These are phyloP conservation scores for Trichothecium roseum DNA, from an alignment of 2,329 filamentous ascomycete genomes.

Conservation along the genomic window DNA sequence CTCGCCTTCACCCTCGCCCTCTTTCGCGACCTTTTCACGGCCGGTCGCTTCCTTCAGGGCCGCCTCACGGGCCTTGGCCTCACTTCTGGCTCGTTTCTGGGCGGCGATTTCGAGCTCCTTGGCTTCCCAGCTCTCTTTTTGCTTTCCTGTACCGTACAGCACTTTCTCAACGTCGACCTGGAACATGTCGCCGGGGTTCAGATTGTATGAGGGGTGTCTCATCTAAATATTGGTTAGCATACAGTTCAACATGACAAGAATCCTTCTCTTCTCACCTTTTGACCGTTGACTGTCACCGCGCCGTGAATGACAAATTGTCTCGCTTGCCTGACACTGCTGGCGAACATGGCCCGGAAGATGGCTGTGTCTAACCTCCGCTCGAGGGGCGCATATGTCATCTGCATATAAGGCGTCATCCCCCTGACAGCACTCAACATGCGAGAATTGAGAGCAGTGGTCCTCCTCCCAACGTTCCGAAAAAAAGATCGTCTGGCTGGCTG, in stretches of 20 bases:
- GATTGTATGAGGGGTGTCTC: slow-evolving; percentile 79
- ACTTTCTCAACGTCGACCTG: slow-evolving; percentile 86
- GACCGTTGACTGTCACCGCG: slow-evolving; percentile 89
- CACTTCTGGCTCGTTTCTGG: slow-evolving; percentile 15
- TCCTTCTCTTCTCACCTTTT: slow-evolving; percentile 52
- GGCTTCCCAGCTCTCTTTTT: slow-evolving; percentile 34
- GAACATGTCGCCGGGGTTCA: slow-evolving; percentile 98
- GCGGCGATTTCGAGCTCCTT: slow-evolving; percentile 9
- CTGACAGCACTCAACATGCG: slow-evolving; percentile 17
- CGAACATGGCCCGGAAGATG: slow-evolving; percentile 86
- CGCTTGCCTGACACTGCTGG: slow-evolving; percentile 85
- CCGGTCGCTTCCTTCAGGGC: slow-evolving; percentile 10
- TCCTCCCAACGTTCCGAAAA: no score
- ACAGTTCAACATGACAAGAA: background rate
- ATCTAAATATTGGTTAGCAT: slow-evolving; percentile 46
- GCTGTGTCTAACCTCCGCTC: slow-evolving; percentile 91
- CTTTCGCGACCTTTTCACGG: slow-evolving; percentile 5
- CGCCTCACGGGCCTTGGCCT: slow-evolving; percentile 8
- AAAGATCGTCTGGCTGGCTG: slow-evolving; percentile 10
- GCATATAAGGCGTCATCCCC: slow-evolving; percentile 74
- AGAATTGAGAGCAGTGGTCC: no score
- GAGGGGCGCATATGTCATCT: slow-evolving; percentile 88
- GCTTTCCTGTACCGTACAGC: slow-evolving; percentile 72
- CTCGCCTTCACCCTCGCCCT: slow-evolving; percentile 6
- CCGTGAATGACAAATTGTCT: slow-evolving; percentile 92